These are phyloP conservation scores for Thuidium tamariscinum DNA, from an alignment of 225 moss, liverwort and hornwort species.

Conservation along the genomic window DNA sequence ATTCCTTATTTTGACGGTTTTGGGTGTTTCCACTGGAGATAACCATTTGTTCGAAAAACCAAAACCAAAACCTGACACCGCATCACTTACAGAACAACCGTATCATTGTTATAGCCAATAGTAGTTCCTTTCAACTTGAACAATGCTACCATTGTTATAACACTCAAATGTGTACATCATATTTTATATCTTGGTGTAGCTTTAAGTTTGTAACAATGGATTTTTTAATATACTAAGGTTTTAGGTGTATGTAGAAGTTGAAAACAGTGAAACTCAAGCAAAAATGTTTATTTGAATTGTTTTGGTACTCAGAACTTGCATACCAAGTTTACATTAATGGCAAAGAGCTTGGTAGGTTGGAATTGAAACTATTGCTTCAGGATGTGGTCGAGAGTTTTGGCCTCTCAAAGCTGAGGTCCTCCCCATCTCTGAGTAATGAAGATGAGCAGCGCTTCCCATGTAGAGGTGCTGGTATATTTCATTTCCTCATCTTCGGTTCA, in stretches of 20 bases:
- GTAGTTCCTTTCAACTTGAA: not conserved
- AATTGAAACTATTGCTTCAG: not conserved
- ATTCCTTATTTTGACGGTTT: too few relatives aligned
- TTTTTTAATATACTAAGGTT: not conserved
- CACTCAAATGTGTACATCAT: not conserved
- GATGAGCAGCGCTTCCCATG: too few relatives aligned
- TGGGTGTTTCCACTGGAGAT: too few relatives aligned
- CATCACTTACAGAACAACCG: not conserved
- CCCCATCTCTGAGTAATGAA: not conserved
- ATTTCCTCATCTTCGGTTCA: too few relatives aligned
- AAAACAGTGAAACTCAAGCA: not conserved
- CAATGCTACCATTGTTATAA: not conserved
- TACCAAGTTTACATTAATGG: not conserved
- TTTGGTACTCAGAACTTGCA: not conserved
- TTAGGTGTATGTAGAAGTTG: not conserved
- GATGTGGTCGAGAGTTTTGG: not conserved
- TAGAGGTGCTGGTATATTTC: too few relatives aligned
- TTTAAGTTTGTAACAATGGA: not conserved
- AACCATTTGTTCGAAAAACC: too few relatives aligned
- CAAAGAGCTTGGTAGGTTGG: not conserved
- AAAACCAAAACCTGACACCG: too few relatives aligned
- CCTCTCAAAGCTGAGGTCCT: not conserved
- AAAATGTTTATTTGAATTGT: too few relatives aligned
- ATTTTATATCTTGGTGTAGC: not conserved
- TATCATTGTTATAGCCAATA: not conserved